Base-by-base conservation (phyloP, 1,284 basidiomycete species). In the Takashimella koratensis region DNA sequence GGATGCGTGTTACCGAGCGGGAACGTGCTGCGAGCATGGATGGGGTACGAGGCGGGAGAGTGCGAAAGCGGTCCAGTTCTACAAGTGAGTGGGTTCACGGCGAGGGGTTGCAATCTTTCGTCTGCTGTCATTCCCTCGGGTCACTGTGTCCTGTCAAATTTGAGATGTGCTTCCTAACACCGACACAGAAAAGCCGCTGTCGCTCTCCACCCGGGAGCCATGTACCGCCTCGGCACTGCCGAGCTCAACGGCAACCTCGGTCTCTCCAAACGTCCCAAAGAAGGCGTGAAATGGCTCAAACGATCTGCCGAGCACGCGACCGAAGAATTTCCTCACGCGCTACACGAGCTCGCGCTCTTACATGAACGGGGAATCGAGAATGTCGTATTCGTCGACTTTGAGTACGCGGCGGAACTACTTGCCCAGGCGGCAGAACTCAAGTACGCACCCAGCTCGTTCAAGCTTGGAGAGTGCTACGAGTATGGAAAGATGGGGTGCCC, bases 401-500 rank as follows among this genome's bases (percentile, higher is more conserved):
- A 98, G 67, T 98, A 98, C 71, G 86, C 93, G 0, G 87, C 89
- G 10, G 95, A 98, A 76, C 81, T 98, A 12, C 79, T 98, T 40
- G 95, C 96, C 1, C 90, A 96, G 73, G 95, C 93, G 20, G 86
- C 90, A 0, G 95, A 98, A 76, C 81, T 98, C 46, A 93, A 93
- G 11, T 98, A 98, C 76, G 92, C 95, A 5, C 92, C 95, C 2
- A 92, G 88, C 66, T 95, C 95, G 43, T 93, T 95, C 79, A 86
- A 93, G 64, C 79, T 98, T 53, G 95, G 95, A 43, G 95, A 98
- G 77, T 98, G 95, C 76, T 98, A 98, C 76, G 95, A 98, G 79
- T 98, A 98, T 76, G 96, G 95, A 41, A 93, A 93, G 80, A 89
- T 98, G 86, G 93, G 92, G 13, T 98, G 95, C 68, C 95, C 95